Percentiles rank a stretch among this genome's conserved stretches.
Evolutionary conservation across 202 grass and related monocot species (phyloP).

Genomic region (Thinopyrum obtusiflorum): DNA sequence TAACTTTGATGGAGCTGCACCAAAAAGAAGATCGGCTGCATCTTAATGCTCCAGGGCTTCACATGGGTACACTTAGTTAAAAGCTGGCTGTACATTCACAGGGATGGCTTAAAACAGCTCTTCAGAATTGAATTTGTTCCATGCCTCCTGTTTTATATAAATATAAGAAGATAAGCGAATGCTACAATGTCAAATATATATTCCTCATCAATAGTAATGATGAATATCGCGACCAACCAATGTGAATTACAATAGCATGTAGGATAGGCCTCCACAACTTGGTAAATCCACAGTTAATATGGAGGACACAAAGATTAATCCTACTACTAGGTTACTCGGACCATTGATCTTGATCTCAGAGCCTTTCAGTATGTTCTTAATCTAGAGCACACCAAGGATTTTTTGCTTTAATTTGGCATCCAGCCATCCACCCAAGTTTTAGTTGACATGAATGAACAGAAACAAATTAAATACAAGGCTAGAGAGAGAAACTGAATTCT

Average conservation of each 20-base stretch:
- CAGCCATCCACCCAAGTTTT: neutral
- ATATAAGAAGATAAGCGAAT: constrained; percentile 3
- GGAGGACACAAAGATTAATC: neutral
- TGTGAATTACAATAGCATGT: neutral
- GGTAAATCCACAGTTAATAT: neutral
- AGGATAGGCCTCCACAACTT: neutral
- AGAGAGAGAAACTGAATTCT: neutral
- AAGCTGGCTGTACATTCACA: constrained; percentile 27
- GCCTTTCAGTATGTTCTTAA: neutral
- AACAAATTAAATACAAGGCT: neutral
- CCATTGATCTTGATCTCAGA: neutral
- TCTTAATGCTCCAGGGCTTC: constrained; percentile 19
- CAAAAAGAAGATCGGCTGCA: neutral
- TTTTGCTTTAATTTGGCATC: neutral
- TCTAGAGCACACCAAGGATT: neutral
- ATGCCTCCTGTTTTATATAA: constrained; percentile 70
- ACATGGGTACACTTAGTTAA: constrained; percentile 16
- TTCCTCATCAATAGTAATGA: neutral
- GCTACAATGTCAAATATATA: neutral
- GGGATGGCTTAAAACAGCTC: constrained; percentile 69
- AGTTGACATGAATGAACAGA: too few relatives aligned
- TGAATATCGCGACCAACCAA: neutral
- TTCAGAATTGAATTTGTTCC: constrained; percentile 93
- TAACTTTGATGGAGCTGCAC: neutral
- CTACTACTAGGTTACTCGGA: neutral